Evolutionary conservation across 371 early-diverging fungal genomes (phyloP), one percentile per base, ranked within the genome.

Genomic region (Homolaphlyctis polyrhiza): DNA sequence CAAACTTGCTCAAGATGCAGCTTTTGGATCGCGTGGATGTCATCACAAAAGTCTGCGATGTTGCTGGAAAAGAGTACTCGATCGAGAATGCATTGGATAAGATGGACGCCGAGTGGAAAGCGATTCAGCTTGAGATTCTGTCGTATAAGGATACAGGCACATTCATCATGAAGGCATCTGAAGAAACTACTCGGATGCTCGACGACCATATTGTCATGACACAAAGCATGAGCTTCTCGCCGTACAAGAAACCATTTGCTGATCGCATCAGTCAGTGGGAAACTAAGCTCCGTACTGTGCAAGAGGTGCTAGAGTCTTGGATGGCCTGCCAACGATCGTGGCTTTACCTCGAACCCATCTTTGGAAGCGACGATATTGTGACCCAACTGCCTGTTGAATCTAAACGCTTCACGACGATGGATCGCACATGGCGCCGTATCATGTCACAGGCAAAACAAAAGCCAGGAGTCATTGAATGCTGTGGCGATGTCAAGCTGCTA

Each of bases 141-240:
- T 61, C 80, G 1, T 84, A 84, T 69, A 79, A 81, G 63, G 83
- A 84, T 52, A 76, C 81, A 8, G 82, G 82, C 28, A 84, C 84
- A 1, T 77, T 64, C 58, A 79, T 84, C 48, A 76, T 83, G 77
- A 76, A 76, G 54, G 71, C 80, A 0, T 75, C 80, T 11, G 85
- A 84, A 35, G 85, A 84, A 62, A 71, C 73, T 29, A 66, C 70
- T n/a, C 63, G 83, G 1, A 43, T 80, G 61, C 65, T 84, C 47
- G 85, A 84, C 61, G 85, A 84, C 58, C 82, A 84, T 63, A 72
- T 84, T 58, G 83, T 83, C 30, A 80, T 84, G 82, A 80, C 81
- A 5, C 85, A 84, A 64, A 71, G 72, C 35, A 81, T 84, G 83
- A 75, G 74, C 57, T 83, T 83, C 58, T 82, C 82, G 13, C 83